Base-by-base conservation (phyloP, 805 yeast genomes). In the Ogataea zsoltii region DNA sequence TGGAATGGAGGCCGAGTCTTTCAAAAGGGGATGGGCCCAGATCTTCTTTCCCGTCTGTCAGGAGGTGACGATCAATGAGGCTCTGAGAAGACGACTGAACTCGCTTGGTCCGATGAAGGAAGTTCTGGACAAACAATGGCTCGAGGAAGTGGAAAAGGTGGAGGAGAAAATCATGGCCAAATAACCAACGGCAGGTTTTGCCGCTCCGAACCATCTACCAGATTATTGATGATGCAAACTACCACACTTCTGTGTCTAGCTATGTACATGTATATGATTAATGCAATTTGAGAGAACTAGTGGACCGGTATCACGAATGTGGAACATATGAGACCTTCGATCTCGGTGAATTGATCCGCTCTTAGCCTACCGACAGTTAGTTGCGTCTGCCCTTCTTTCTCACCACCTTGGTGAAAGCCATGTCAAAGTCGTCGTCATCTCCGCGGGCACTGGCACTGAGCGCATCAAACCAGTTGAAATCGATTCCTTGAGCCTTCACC, bases 11-110 rank as follows among this genome's bases (percentile, higher is more conserved):
- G 89, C 94, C 34, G 89, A 88, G 62, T 54, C 68, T 14, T 70
- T 78, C 53, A 85, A 87, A 59, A 79, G 82, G 36, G 92, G 89
- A 28, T 91, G 97, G 96, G 80, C 84, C 7, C 85, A 79, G 52
- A 68, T 76, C 36, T 79, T 89, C 58, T 85, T 89, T 59, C 86
- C 86, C 9, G 77, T 83, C 12, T 84, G 91, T 35, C 92, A 86
- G 63, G 97, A 94, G 62, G 84, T 92, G 41, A 88, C 96, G 51
- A 87, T 90, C 67, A 94, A 92, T 63, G 92, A 87, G 67, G 97
- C 97, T 1, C 72, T 92, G 42, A 79, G 92, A 67, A 82, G 94
- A 72, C 83, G 97, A 60, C 58, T 79, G 29, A 55, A 59, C 33
- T 67, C 77, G 4, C 65, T 83, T 58, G 77, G 69, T 17, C 66